These are phyloP conservation scores for Penicillium riverlandense DNA, from an alignment of 495 filamentous ascomycete genomes.

Conservation along the genomic window DNA sequence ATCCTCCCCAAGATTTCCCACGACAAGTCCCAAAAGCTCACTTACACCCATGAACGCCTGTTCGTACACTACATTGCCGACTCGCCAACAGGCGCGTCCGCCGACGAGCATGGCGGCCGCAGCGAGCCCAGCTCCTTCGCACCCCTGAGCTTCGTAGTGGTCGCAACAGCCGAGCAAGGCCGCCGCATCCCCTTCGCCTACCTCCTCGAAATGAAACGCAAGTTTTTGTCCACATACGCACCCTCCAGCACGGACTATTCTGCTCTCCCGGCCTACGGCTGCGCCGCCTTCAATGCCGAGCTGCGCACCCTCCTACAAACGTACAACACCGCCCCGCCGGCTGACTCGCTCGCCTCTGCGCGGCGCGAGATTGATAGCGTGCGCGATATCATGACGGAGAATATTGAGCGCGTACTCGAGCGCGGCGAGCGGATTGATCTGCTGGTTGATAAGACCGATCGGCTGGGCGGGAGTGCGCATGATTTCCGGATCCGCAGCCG, in stretches of 20 bases:
- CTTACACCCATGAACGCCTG: constrained; percentile 83
- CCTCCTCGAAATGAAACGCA: constrained; percentile 83
- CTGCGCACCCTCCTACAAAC: constrained; percentile 74
- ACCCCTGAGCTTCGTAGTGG: constrained; percentile 78
- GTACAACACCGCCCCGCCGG: constrained; percentile 70
- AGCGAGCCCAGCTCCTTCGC: constrained; percentile 51
- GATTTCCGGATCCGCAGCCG: constrained; percentile 84
- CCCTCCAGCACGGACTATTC: constrained; percentile 66
- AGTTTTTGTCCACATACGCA: constrained; percentile 70
- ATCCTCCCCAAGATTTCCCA: constrained; percentile 95
- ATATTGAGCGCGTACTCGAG: constrained; percentile 94
- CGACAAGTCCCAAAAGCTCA: constrained; percentile 73
- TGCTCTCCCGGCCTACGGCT: constrained; percentile 79
- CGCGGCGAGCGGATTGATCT: constrained; percentile 91
- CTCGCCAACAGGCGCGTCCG: constrained; percentile 56
- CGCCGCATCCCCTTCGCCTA: constrained; percentile 89
- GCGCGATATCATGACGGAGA: constrained; percentile 94
- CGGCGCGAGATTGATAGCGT: constrained; percentile 89
- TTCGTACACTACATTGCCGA: constrained; percentile 95
- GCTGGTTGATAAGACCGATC: constrained; percentile 94
- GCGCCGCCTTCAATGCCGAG: constrained; percentile 73
- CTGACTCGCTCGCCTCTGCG: constrained; percentile 79
- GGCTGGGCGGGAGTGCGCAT: constrained; percentile 73
- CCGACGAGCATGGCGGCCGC: constrained; percentile 18
- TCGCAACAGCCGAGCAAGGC: constrained; percentile 68